Evolutionary conservation across 2,329 filamentous ascomycete species (phyloP).

Genomic region (Sphaerostilbella broomeana): DNA sequence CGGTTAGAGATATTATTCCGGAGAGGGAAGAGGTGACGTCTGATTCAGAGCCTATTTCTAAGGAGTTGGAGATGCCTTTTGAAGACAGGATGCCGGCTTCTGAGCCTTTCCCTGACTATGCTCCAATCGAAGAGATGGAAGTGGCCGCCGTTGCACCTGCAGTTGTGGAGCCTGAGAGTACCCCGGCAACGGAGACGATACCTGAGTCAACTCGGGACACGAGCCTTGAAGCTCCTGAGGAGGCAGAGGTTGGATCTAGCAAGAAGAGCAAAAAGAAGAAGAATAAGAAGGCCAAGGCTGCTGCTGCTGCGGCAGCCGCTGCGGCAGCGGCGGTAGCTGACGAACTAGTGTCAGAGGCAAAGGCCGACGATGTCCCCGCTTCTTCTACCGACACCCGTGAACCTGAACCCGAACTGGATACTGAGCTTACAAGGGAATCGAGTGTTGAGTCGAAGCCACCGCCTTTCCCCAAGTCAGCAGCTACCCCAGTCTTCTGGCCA

Average conservation of each 20-base stretch:
- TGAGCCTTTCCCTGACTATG: background rate
- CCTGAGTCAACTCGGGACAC: background rate
- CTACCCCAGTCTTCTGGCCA: background rate
- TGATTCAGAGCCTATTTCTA: background rate
- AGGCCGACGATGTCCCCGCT: background rate
- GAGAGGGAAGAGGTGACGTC: background rate
- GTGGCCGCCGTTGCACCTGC: background rate
- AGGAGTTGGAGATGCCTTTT: background rate
- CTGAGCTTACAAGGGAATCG: background rate
- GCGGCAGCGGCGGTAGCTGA: too few relatives aligned
- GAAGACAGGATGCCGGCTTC: background rate
- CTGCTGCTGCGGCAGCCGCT: too few relatives aligned
- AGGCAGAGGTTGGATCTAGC: background rate
- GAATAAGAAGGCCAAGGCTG: too few relatives aligned
- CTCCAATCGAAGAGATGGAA: background rate
- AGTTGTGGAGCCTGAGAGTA: background rate
- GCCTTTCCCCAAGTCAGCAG: background rate
- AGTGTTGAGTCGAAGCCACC: background rate
- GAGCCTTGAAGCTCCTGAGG: background rate
- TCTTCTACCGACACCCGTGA: background rate
- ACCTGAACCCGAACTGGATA: background rate
- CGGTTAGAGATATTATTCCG: background rate
- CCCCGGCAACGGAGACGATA: background rate
- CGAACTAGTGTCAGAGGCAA: background rate
- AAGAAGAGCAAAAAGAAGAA: slow-evolving; percentile 18